Conservation (phyloP, 2,329 filamentous ascomycete species). For the Alternaria viburni region DNA sequence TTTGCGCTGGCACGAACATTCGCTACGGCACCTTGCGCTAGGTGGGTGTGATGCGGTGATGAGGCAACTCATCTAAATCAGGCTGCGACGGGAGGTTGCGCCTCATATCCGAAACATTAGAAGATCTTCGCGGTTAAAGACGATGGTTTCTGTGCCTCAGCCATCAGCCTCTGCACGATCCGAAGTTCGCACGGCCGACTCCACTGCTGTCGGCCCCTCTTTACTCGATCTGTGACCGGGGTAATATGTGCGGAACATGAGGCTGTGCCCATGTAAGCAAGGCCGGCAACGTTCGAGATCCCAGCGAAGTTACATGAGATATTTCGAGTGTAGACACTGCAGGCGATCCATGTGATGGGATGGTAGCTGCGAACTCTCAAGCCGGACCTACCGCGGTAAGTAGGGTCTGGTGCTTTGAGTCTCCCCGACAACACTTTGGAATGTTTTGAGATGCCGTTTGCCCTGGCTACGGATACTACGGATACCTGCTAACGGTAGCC, state of each 20-base stretch:
- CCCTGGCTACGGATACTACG: background rate
- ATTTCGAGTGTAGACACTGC: background rate
- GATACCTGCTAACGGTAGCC: background rate
- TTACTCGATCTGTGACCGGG: background rate
- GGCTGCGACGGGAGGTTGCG: background rate
- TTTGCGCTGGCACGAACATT: background rate
- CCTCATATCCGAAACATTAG: background rate
- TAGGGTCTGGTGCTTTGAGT: background rate
- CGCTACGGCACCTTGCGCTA: constrained; percentile 1
- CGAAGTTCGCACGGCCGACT: background rate
- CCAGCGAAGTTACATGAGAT: background rate
- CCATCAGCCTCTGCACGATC: background rate
- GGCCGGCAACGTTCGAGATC: background rate
- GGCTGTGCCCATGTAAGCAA: background rate
- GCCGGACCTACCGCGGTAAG: background rate
- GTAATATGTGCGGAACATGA: background rate
- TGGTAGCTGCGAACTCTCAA: background rate
- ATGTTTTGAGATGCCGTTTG: background rate
- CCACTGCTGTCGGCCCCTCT: background rate
- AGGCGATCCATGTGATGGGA: background rate
- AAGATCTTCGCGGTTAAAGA: background rate
- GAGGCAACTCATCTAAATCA: background rate
- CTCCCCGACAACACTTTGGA: background rate
- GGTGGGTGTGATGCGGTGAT: background rate
- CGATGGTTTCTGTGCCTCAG: background rate